A percentile compares a stretch with the other conserved stretches of the same genome.
Evolutionary conservation across 129 eudicot genomes (phyloP).

Genomic region (Apium graveolens): DNA sequence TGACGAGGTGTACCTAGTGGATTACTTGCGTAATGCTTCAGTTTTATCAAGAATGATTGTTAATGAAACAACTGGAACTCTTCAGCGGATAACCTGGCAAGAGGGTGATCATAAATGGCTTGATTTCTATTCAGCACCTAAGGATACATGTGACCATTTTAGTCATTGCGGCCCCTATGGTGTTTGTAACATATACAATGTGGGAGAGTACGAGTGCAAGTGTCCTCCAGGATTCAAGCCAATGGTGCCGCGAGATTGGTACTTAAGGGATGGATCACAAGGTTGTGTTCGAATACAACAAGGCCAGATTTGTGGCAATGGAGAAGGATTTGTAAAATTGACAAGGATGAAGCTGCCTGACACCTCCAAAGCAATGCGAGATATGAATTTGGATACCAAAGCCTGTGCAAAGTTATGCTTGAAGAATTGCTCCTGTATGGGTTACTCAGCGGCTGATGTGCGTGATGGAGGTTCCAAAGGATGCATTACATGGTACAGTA

Average conservation of each 20-base stretch:
- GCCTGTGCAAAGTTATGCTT: constrained; percentile 19
- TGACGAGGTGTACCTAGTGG: not conserved
- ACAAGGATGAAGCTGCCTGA: constrained; percentile 25
- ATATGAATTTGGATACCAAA: constrained; percentile 21
- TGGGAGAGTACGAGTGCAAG: constrained; percentile 11
- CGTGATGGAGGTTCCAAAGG: constrained; percentile 19
- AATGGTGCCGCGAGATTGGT: constrained; percentile 3
- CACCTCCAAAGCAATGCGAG: constrained; percentile 7
- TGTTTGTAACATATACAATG: not conserved
- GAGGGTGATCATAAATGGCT: not conserved
- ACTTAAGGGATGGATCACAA: constrained; percentile 16
- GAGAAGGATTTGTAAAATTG: constrained; percentile 23
- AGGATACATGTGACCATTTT: not conserved
- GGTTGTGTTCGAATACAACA: constrained; percentile 17
- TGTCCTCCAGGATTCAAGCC: constrained; percentile 32
- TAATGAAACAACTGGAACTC: not conserved
- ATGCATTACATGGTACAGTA: constrained; percentile 37
- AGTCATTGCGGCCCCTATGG: not conserved
- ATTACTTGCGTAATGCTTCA: not conserved
- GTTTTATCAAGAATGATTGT: not conserved
- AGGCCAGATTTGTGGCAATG: constrained; percentile 18
- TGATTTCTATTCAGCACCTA: not conserved
- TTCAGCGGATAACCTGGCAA: not conserved
- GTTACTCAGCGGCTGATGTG: constrained; percentile 19
- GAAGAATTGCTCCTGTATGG: constrained; percentile 26